Percentiles rank a stretch among this genome's conserved stretches.
Evolutionary conservation across 2,329 filamentous ascomycete species (phyloP).

Genomic region (Aspergillus sp.): DNA sequence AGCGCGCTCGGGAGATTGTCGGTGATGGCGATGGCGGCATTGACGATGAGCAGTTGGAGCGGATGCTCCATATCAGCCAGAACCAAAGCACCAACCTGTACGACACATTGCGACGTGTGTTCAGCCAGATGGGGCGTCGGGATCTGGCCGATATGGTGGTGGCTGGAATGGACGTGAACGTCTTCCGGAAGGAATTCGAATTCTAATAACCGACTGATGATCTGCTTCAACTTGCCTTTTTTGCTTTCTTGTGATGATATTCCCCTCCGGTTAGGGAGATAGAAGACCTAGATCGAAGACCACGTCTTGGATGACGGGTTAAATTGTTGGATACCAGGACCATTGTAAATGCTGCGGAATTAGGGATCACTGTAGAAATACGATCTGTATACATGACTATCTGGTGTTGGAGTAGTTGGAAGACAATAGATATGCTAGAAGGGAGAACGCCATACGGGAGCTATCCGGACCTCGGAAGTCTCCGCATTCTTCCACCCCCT

Average conservation of each 20-base stretch:
- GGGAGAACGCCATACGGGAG: neutral
- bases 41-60: constrained; percentile 72
- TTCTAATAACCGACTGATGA: constrained; percentile 52
- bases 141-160: constrained; percentile 87
- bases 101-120: constrained; percentile 91
- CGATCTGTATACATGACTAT: neutral
- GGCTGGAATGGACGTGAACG: constrained; percentile 83
- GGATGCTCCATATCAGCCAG: constrained; percentile 74
- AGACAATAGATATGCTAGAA: neutral
- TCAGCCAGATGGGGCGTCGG: constrained; percentile 87
- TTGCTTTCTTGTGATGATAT: constrained; percentile 1
- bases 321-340: constrained; percentile 14
- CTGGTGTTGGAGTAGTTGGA: neutral
- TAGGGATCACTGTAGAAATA: neutral
- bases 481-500: constrained; percentile 7
- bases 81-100: constrained; percentile 97
- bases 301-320: neutral
- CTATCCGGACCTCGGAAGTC: constrained; percentile 1
- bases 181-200: constrained; percentile 87
- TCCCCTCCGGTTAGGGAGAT: neutral
- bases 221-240: constrained; percentile 2
- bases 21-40: constrained; percentile 53
- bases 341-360: neutral
- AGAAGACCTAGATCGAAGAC: neutral
- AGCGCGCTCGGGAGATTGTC: constrained; percentile 79